Evolutionary conservation across 1,284 basidiomycete species (phyloP), one percentile per base, ranked within the genome.

Genomic region (Abortiporus biennis): DNA sequence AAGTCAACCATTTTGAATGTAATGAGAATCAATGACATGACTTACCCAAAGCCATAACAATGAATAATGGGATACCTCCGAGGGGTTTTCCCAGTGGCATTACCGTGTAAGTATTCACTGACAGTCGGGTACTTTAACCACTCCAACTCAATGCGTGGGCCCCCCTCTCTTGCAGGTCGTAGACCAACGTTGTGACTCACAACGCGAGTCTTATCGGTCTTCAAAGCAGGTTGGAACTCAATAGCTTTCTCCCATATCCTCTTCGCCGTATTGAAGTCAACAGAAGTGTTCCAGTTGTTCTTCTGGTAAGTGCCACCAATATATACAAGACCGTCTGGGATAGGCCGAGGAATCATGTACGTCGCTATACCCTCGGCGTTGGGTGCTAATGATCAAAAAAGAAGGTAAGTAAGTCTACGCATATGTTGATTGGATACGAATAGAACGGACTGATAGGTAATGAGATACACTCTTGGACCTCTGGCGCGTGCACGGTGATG

Each of bases 401-500:
- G 8, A 8, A 29, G n/a, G 27, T 29, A 44, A 23, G 1, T 27
- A 9, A 24, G 16, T 29, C n/a, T 16, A 6, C 21, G 25, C 13
- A 2, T 2, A 38, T 19, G 6, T 15, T 17, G 8, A 20, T n/a
- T 23, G 4, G n/a, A n/a, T n/a, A 22, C 20, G n/a, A 22, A 5
- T 3, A 12, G 37, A 40, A 51, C 32, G 38, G 58, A 40, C 37
- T 31, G 17, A 40, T 12, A 17, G 38, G 43, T 4, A 35, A 17
- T 33, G 38, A 23, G 16, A 40, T 17, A 25, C 36, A 39, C 42
- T 74, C 67, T 25, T 65, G 63, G 43, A 74, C 54, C 21, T 60
- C 77, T 1, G 91, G 90, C 1, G 89, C 85, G 41, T 76, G 65
- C 11, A 91, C 68, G 20, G 91, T 64, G 6, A 92, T 78, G 0